These are phyloP conservation scores for Exserohilum rostratum DNA, from an alignment of 2,329 filamentous ascomycete genomes.

Conservation along the genomic window DNA sequence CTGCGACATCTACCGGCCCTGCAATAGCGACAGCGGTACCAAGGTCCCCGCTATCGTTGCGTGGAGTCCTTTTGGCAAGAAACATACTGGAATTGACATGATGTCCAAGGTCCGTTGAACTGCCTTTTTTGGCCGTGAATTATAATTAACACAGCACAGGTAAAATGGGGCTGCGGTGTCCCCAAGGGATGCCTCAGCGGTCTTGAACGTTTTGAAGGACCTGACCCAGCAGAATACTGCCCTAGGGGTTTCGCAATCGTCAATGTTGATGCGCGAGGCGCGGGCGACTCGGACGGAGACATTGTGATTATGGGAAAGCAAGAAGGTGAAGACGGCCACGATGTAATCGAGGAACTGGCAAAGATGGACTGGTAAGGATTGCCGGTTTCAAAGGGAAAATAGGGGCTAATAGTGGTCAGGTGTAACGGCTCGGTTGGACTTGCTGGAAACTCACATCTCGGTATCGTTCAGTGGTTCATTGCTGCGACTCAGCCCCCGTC, in stretches of 20 bases:
- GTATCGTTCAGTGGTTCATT: conserved; percentile 51
- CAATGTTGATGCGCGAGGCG: conserved; percentile 37
- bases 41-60: conserved; percentile 52
- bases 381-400: not conserved
- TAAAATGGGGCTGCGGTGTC: conserved; percentile 11
- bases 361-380: conserved; percentile 50
- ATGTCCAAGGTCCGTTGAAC: conserved; percentile 1
- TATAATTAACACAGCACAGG: not conserved
- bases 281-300: conserved; percentile 40
- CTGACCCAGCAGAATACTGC: conserved; percentile 47
- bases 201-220: conserved; percentile 51
- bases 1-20: conserved; percentile 24
- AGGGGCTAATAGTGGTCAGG: not conserved
- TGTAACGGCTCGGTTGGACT: conserved; percentile 47
- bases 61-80: conserved; percentile 55
- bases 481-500: conserved; percentile 51
- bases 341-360: conserved; percentile 52
- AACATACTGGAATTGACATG: conserved; percentile 13
- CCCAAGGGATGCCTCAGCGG: conserved; percentile 15
- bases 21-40: conserved; percentile 12
- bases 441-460: conserved; percentile 52
- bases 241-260: conserved; percentile 42
- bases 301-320: conserved; percentile 15
- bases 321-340: conserved; percentile 53
- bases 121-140: not conserved